Evolutionary conservation across 2,329 filamentous ascomycete species (phyloP).

Genomic region (Ophiostoma angusticollis): DNA sequence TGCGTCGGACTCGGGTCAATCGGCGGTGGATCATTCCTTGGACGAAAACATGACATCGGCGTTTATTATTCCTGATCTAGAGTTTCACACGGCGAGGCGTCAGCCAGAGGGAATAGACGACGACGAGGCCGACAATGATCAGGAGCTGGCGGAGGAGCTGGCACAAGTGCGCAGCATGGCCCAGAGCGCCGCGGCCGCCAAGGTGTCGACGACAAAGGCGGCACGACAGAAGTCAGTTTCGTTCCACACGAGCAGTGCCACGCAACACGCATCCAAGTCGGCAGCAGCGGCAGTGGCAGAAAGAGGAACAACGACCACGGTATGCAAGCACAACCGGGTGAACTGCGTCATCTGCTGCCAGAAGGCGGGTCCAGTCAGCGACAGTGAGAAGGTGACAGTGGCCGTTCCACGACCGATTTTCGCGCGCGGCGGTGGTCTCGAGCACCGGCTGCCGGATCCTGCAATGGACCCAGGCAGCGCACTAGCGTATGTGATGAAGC

Average conservation of each 20-base stretch:
- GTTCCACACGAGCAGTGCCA: conserved; percentile 3
- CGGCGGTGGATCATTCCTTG: conserved; percentile 9
- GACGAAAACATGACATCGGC: conserved; percentile 17
- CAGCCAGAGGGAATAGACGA: conserved; percentile 1
- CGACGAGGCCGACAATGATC: neutral
- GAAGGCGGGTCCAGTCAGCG: conserved; percentile 1
- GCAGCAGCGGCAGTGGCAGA: neutral
- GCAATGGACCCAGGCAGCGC: conserved; percentile 46
- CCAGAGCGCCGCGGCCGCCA: neutral
- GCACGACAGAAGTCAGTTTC: conserved; percentile 8
- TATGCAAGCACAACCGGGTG: conserved; percentile 12
- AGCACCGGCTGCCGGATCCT: neutral
- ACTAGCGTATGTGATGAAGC: conserved; percentile 72
- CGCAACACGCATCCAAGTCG: neutral
- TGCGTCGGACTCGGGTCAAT: conserved; percentile 4
- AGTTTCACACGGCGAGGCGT: conserved; percentile 8
- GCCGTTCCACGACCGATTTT: conserved; percentile 12
- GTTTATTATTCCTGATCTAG: conserved; percentile 16
- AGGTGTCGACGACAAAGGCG: neutral
- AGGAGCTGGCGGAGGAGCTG: conserved; percentile 3
- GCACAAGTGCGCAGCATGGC: neutral
- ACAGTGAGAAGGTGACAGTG: conserved; percentile 12
- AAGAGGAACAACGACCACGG: neutral
- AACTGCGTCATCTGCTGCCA: conserved; percentile 15
- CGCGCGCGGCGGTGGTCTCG: neutral